Base-by-base conservation (phyloP, 2,329 filamentous ascomycete genomes). In the Verticillium nubilum region DNA sequence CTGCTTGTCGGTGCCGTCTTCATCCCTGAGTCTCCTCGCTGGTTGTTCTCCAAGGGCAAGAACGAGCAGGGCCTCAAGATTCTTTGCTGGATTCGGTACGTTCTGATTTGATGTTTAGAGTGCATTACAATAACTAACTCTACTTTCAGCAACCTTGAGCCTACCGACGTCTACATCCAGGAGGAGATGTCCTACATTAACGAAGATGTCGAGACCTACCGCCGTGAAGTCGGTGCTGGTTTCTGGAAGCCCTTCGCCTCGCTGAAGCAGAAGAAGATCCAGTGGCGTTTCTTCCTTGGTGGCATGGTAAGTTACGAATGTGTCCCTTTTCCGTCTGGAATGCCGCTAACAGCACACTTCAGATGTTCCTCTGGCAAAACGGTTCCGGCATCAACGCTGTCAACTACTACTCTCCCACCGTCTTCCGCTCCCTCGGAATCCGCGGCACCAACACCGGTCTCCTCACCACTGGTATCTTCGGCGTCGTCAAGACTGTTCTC, bases 331-430 rank as follows among this genome's bases (percentile, higher is more conserved):
- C 42, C 9, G 9, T 47, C 9, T 6, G 12, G n/a, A 3, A 23
- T 19, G 23, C 7, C n/a, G 42, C 42, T 47, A 7, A 47, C 42
- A 5, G 23, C 4, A 13, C 5, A 5, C 13, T 37, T 9, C n/a
- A 60, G 67, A 79, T 94, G 23, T 93, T 93, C 78, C 76, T 93
- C 58, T 92, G 86, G 81, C 90, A 94, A 73, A 94, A 94, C 66
- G 87, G 87, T 56, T 81, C 77, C 3, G 37, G n/a, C 2, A 92
- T 92, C 76, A 92, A 92, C 65, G 88, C 89, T 23, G 87, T 90
- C 76, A 92, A 91, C 76, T 92, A 91, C 74, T 91, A 88, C 72
- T 81, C 78, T 1, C 88, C 88, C 0, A 88, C 83, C 0, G 83
- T 91, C 10, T 91, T 92, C 78, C 81, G 76, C 63, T 76, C 73